Evolutionary conservation across 139 green algal species (phyloP).

Genomic region (Chlorella sorokiniana): DNA sequence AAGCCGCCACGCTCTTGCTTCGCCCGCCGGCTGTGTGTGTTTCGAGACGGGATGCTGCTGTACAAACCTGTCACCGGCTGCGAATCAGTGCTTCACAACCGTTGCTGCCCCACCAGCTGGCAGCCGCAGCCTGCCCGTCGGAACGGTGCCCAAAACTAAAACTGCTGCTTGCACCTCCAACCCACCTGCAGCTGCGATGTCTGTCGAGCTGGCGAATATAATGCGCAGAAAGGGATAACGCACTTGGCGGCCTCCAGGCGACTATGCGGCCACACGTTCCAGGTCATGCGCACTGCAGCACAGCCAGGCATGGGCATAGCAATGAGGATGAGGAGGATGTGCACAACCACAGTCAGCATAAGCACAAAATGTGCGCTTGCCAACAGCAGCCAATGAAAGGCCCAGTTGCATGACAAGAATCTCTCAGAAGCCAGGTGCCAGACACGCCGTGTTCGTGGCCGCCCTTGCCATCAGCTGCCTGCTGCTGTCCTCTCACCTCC

Average conservation of each 20-base stretch:
- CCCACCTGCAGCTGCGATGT: slow-evolving; percentile 83
- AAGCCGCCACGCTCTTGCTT: neutral
- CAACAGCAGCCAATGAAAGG: too few relatives aligned
- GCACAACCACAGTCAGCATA: neutral
- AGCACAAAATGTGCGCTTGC: too few relatives aligned
- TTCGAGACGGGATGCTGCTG: too few relatives aligned
- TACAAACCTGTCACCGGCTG: too few relatives aligned
- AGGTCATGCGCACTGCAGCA: slow-evolving; percentile 78
- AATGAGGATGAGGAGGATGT: neutral
- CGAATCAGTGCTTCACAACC: too few relatives aligned
- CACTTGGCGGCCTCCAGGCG: slow-evolving; percentile 94
- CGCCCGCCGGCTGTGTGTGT: too few relatives aligned
- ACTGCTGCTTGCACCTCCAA: too few relatives aligned
- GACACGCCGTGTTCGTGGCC: neutral
- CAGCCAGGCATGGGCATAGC: neutral
- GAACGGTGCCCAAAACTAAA: too few relatives aligned
- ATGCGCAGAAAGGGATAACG: slow-evolving; percentile 90
- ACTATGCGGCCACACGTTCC: slow-evolving; percentile 96
- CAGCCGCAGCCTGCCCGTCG: too few relatives aligned
- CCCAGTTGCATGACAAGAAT: neutral
- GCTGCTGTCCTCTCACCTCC: slow-evolving; percentile 30
- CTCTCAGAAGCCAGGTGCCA: neutral
- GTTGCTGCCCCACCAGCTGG: too few relatives aligned
- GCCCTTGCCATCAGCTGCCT: neutral
- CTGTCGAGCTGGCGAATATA: slow-evolving; percentile 91